Evolutionary conservation across 2,329 filamentous ascomycete species (phyloP).

Genomic region (Claviceps maximensis): DNA sequence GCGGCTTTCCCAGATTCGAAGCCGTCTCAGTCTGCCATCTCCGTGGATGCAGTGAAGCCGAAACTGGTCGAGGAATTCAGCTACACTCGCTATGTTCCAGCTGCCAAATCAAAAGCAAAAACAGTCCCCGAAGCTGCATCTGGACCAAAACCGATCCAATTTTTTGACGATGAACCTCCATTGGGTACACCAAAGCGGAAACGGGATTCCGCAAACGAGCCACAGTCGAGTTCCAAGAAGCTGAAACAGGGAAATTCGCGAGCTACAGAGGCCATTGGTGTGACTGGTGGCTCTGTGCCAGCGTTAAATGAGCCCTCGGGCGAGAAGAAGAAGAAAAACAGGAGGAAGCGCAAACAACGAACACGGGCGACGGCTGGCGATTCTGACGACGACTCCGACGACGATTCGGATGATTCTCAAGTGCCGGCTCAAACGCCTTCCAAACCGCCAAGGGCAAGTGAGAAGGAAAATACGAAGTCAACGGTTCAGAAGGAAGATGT

Average conservation of each 20-base stretch:
- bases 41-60: not conserved
- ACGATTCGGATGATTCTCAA: conserved; percentile 9
- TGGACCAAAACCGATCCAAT: conserved; percentile 9
- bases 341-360: conserved; percentile 23
- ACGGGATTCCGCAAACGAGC: conserved; percentile 19
- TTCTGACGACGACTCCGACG: conserved; percentile 7
- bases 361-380: conserved; percentile 16
- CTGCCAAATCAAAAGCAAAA: conserved; percentile 11
- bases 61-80: conserved; percentile 12
- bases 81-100: conserved; percentile 30
- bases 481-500: not conserved
- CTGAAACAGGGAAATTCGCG: conserved; percentile 12
- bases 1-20: conserved; percentile 1
- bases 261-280: conserved; percentile 5
- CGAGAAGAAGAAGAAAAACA: conserved; percentile 16
- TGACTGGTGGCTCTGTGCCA: conserved; percentile 8
- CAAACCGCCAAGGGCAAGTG: not conserved
- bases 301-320: not conserved
- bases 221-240: conserved; percentile 21
- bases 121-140: conserved; percentile 3
- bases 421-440: not conserved
- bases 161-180: conserved; percentile 17
- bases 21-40: not conserved
- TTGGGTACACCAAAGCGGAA: conserved; percentile 21
- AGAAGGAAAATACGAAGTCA: not conserved